Conservation (phyloP, 2,329 filamentous ascomycete species). For the Penicillium corylophilum region DNA sequence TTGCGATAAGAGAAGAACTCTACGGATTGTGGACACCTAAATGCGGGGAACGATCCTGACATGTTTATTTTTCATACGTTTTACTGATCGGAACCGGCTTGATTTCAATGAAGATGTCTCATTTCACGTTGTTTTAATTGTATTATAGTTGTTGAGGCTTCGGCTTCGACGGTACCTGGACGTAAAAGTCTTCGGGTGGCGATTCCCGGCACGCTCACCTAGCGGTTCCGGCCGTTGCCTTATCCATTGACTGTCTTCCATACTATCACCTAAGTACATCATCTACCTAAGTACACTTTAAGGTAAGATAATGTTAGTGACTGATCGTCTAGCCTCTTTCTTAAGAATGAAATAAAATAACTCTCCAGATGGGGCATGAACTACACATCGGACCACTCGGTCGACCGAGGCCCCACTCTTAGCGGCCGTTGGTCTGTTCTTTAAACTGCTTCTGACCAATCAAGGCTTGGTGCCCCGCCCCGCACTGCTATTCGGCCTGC, state of each 20-base stretch:
- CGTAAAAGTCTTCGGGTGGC: not conserved
- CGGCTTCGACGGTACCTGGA: not conserved
- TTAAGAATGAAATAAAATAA: not conserved
- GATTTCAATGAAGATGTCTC: not conserved
- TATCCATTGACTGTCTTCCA: not conserved
- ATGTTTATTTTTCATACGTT: not conserved
- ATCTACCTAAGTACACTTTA: too few relatives aligned
- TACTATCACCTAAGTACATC: too few relatives aligned
- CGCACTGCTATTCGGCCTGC: not conserved
- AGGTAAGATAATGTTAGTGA: not conserved
- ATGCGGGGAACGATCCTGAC: not conserved
- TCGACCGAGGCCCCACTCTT: not conserved
- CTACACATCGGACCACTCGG: not conserved
- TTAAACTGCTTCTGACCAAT: conserved; percentile 17
- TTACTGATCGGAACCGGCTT: not conserved
- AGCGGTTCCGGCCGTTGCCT: not conserved
- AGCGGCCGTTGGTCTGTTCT: conserved; percentile 13
- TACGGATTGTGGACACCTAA: not conserved
- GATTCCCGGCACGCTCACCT: not conserved
- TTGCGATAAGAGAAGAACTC: not conserved
- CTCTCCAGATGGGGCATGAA: not conserved
- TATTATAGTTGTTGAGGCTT: not conserved
- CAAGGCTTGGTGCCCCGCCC: not conserved
- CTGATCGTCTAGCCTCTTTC: not conserved
- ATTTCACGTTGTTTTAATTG: not conserved